A percentile compares a stretch with the other conserved stretches of the same genome.
Evolutionary conservation across 1,139 yeast genomes (phyloP).

Genomic region (Maudiozyma humilis): DNA sequence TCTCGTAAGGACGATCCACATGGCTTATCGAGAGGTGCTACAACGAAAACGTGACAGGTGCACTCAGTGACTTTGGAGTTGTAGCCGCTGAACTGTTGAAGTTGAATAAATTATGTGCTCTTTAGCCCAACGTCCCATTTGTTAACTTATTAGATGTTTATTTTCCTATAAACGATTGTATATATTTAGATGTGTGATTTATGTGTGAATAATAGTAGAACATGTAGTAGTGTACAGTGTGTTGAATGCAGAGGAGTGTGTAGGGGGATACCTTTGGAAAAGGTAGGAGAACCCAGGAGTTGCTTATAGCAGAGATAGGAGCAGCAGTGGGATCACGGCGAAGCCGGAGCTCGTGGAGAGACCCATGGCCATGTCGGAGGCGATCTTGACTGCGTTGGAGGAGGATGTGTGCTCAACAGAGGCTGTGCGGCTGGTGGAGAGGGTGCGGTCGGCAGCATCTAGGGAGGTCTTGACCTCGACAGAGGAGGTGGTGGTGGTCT

Average conservation of each 20-base stretch:
- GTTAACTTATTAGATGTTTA: no score
- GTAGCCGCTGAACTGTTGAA: no score
- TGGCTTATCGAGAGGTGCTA: no score
- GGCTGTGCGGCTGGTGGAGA: not conserved
- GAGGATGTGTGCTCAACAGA: slow-evolving; percentile 3
- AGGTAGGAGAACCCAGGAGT: no score
- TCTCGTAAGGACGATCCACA: no score
- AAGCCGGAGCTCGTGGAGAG: not conserved
- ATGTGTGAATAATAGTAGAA: not conserved
- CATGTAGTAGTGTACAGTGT: not conserved
- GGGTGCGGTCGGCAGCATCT: not conserved
- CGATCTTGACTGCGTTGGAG: slow-evolving; percentile 1
- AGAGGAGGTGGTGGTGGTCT: not conserved
- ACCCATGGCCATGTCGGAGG: slow-evolving; percentile 5
- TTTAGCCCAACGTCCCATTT: no score
- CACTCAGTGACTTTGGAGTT: no score
- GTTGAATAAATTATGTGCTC: no score
- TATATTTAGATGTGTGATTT: no score
- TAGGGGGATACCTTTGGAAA: no score
- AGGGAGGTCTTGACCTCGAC: slow-evolving; percentile 1
- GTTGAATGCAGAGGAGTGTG: not conserved
- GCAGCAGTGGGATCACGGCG: slow-evolving; percentile 2
- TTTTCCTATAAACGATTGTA: not conserved
- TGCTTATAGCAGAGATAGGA: slow-evolving; percentile 4
- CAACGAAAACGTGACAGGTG: no score